Percentiles rank a stretch among this genome's conserved stretches.
Evolutionary conservation across 2,329 filamentous ascomycete species (phyloP).

Genomic region (Trichocomaceae sp.): DNA sequence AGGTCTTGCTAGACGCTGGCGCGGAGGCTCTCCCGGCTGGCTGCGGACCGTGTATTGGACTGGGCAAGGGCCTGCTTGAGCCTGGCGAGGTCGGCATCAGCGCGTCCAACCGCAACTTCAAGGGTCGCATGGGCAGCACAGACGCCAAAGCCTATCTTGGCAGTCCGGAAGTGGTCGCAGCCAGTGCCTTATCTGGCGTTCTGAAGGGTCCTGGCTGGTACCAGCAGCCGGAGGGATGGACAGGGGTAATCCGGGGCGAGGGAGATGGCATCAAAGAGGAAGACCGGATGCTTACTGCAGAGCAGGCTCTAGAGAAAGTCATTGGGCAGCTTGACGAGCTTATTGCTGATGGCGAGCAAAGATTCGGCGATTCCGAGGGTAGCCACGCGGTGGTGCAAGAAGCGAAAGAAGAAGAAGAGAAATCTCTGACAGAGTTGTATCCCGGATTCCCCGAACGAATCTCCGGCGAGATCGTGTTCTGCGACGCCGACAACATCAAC

Average conservation of each 20-base stretch:
- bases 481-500: conserved; percentile 78
- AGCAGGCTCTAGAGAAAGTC: conserved; percentile 65
- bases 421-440: conserved; percentile 58
- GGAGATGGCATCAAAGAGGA: conserved; percentile 60
- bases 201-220: conserved; percentile 68
- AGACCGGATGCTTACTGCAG: conserved; percentile 59
- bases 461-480: conserved; percentile 80
- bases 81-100: conserved; percentile 79
- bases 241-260: conserved; percentile 56
- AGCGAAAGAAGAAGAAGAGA: conserved; percentile 10
- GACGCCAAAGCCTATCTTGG: conserved; percentile 79
- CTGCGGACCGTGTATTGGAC: conserved; percentile 81
- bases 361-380: conserved; percentile 25
- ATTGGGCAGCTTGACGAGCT: conserved; percentile 61
- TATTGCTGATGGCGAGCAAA: conserved; percentile 50
- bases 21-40: conserved; percentile 63
- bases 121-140: conserved; percentile 77
- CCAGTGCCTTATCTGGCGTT: conserved; percentile 62
- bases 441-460: conserved; percentile 82
- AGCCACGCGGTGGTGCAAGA: not conserved
- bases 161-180: conserved; percentile 85
- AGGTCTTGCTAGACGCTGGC: conserved; percentile 72
- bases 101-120: conserved; percentile 83
- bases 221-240: conserved; percentile 62
- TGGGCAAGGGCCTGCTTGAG: conserved; percentile 72